Evolutionary conservation across 805 yeast species (phyloP).

Genomic region (Hanseniaspora nectarophila): DNA sequence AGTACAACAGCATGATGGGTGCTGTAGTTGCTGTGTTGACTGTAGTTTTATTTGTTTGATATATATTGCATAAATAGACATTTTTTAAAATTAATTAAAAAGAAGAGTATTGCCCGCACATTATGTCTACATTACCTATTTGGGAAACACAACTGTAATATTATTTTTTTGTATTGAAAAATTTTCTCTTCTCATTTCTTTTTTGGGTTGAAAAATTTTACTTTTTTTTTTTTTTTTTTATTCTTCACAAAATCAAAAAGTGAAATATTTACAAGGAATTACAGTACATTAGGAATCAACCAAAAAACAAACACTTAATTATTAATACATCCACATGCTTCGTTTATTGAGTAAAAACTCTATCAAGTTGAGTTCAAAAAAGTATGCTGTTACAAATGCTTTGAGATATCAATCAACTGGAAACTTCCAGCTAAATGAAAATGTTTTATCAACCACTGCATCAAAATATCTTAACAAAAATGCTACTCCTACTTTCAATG

Average conservation of each 20-base stretch:
- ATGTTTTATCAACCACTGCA: neutral
- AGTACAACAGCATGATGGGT: constrained; percentile 10
- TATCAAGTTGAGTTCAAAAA: neutral
- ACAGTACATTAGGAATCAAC: too few relatives aligned
- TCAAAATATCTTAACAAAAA: neutral
- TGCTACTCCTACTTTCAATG: neutral
- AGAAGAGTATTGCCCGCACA: too few relatives aligned
- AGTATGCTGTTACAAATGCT: neutral
- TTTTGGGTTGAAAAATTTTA: neutral
- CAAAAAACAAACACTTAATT: too few relatives aligned
- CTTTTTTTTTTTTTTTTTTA: too few relatives aligned
- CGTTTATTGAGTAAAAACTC: neutral
- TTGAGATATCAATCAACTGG: neutral
- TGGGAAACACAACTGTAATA: too few relatives aligned
- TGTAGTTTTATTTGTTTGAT: neutral
- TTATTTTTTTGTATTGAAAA: too few relatives aligned
- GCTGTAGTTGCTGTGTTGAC: neutral
- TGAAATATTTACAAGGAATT: too few relatives aligned
- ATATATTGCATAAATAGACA: neutral
- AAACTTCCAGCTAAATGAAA: neutral
- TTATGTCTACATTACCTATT: too few relatives aligned
- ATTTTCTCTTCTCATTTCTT: too few relatives aligned
- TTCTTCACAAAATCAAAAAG: too few relatives aligned
- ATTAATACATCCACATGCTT: too few relatives aligned
- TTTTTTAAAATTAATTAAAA: too few relatives aligned